These are phyloP conservation scores for Colletotrichum phormii DNA, from an alignment of 2,329 filamentous ascomycete genomes.

Conservation along the genomic window DNA sequence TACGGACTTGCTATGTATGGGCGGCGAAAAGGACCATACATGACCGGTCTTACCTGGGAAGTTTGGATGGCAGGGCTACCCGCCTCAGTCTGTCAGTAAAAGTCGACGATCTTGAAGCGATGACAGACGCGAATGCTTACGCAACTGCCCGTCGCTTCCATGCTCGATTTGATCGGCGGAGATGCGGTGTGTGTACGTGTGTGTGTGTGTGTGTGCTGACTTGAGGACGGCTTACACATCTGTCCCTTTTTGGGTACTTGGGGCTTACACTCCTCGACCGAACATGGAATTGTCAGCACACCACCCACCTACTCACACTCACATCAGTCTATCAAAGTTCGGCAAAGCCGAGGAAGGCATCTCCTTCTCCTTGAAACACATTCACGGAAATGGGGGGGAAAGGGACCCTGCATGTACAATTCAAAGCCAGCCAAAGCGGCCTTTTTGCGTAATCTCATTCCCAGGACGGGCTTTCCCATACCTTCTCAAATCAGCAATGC, in stretches of 20 bases:
- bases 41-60: background rate
- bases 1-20: too few species aligned
- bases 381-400: background rate
- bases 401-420: background rate
- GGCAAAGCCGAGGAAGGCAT: background rate
- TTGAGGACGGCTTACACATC: background rate
- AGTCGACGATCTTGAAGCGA: background rate
- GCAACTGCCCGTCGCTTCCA: background rate
- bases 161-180: background rate
- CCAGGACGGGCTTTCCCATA: background rate
- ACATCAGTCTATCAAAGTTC: background rate
- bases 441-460: background rate
- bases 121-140: background rate
- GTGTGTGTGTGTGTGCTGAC: background rate
- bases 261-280: background rate
- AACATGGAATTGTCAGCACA: background rate
- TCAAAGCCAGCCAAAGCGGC: background rate
- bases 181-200: too few species aligned
- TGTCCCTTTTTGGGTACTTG: background rate
- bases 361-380: background rate
- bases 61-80: background rate
- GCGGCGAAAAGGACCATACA: background rate
- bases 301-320: background rate
- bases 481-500: background rate
- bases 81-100: background rate